These are phyloP conservation scores for Lophiotrema nucula DNA, from an alignment of 495 filamentous ascomycete genomes.

Conservation along the genomic window DNA sequence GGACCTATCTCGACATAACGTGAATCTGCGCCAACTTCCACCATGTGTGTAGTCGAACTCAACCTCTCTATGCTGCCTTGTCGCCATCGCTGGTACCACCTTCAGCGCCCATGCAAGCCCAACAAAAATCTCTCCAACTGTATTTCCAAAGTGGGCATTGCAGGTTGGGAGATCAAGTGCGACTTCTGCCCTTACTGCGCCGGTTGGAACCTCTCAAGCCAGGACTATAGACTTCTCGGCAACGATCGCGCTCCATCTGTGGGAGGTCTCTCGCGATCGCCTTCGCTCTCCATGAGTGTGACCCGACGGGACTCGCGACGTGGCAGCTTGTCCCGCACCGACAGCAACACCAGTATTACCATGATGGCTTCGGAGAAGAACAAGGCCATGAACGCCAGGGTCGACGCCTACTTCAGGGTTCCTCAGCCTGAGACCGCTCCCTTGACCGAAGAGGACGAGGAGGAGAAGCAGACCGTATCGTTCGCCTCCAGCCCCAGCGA, in stretches of 20 bases:
- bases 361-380: conserved; percentile 37
- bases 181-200: conserved; percentile 44
- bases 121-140: conserved; percentile 41
- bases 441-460: conserved; percentile 10
- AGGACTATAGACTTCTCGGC: conserved; percentile 39
- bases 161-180: conserved; percentile 44
- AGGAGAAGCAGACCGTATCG: neutral
- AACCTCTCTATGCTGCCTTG: conserved; percentile 43
- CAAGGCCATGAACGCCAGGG: conserved; percentile 38
- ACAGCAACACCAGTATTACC: conserved; percentile 37
- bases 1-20: conserved; percentile 25
- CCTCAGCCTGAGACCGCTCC: neutral
- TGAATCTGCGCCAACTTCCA: conserved; percentile 15
- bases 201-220: conserved; percentile 26
- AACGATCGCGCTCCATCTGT: conserved; percentile 27
- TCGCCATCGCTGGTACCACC: conserved; percentile 43
- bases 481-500: conserved; percentile 21
- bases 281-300: conserved; percentile 23
- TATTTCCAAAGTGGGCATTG: conserved; percentile 34
- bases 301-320: conserved; percentile 29
- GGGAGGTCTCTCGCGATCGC: conserved; percentile 28
- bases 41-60: conserved; percentile 44
- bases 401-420: conserved; percentile 39
- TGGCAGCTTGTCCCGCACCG: conserved; percentile 35
- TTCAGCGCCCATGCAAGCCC: conserved; percentile 37